Percentiles rank a stretch among this genome's conserved stretches.
Evolutionary conservation across 225 moss, liverwort and hornwort species (phyloP).

Genomic region (Physcomitrellopsis africana): DNA sequence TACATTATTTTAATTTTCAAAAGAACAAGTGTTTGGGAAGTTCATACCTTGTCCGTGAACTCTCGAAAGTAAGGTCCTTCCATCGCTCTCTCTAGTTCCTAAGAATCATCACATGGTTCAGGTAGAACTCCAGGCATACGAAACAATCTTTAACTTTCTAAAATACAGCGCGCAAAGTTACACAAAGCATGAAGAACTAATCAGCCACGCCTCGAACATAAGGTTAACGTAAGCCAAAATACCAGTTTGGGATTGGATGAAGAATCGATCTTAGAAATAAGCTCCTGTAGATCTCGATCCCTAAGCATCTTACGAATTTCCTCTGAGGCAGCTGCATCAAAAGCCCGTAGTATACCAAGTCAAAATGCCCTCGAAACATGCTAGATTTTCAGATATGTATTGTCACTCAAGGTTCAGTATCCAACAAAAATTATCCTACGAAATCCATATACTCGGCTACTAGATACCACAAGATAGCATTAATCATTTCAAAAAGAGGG

Average conservation of each 20-base stretch:
- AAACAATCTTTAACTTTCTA: too few relatives aligned
- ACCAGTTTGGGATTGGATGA: too few relatives aligned
- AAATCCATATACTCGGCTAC: not conserved
- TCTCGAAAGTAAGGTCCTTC: slow-evolving; percentile 81
- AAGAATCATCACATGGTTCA: too few relatives aligned
- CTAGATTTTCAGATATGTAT: not conserved
- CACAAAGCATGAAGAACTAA: too few relatives aligned
- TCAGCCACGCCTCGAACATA: too few relatives aligned
- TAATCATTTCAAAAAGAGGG: not conserved
- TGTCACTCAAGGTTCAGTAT: not conserved
- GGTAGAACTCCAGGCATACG: too few relatives aligned
- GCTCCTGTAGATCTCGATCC: too few relatives aligned
- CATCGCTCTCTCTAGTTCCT: slow-evolving; percentile 98
- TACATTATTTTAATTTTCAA: not conserved
- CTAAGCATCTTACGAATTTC: slow-evolving; percentile 28
- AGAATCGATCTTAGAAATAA: too few relatives aligned
- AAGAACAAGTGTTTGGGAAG: not conserved
- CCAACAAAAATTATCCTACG: not conserved
- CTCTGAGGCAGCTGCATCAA: slow-evolving; percentile 69
- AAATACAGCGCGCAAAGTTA: too few relatives aligned
- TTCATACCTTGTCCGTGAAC: slow-evolving; percentile 74
- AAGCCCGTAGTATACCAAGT: not conserved
- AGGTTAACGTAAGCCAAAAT: too few relatives aligned
- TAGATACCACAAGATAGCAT: not conserved
- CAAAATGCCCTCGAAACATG: not conserved